Conservation (phyloP, 768 basidiomycete genomes). For the Phanerochaete sordida region DNA sequence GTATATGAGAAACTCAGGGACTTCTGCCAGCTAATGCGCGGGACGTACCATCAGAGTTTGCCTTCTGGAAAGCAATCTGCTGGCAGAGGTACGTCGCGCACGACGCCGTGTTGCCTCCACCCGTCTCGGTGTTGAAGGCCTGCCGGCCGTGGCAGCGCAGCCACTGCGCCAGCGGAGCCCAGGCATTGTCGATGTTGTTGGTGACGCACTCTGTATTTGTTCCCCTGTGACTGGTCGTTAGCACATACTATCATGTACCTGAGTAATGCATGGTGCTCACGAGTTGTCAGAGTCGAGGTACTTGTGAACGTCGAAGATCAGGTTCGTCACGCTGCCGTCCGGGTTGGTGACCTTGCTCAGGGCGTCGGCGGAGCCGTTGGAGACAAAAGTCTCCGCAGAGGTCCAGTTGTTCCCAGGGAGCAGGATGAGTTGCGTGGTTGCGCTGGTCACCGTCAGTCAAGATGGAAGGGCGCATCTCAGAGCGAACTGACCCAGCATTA, state of each 20-base stretch:
- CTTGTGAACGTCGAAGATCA: conserved; percentile 63
- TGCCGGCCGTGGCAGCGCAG: conserved; percentile 46
- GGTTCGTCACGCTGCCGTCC: conserved; percentile 40
- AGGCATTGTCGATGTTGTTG: conserved; percentile 47
- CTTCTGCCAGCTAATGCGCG: background rate
- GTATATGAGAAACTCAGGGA: background rate
- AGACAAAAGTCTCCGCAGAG: conserved; percentile 47
- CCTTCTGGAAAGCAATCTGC: conserved; percentile 43
- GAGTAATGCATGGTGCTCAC: background rate
- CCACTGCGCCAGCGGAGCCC: conserved; percentile 46
- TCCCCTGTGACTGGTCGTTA: conserved; percentile 24
- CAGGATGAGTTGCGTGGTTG: conserved; percentile 51
- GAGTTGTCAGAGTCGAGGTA: conserved; percentile 56
- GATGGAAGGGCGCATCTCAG: background rate
- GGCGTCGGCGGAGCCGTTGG: conserved; percentile 47
- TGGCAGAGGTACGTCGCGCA: conserved; percentile 44
- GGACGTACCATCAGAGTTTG: conserved; percentile 43
- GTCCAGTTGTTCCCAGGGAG: conserved; percentile 59
- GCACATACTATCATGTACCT: background rate
- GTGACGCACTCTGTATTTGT: conserved; percentile 46
- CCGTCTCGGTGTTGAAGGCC: conserved; percentile 60
- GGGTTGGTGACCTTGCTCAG: conserved; percentile 42
- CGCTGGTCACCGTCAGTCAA: conserved; percentile 26
- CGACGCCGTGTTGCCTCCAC: conserved; percentile 49
- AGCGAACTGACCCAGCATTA: conserved; percentile 40